Conservation (phyloP, 495 filamentous ascomycete species). For the Tuber magnatum region DNA sequence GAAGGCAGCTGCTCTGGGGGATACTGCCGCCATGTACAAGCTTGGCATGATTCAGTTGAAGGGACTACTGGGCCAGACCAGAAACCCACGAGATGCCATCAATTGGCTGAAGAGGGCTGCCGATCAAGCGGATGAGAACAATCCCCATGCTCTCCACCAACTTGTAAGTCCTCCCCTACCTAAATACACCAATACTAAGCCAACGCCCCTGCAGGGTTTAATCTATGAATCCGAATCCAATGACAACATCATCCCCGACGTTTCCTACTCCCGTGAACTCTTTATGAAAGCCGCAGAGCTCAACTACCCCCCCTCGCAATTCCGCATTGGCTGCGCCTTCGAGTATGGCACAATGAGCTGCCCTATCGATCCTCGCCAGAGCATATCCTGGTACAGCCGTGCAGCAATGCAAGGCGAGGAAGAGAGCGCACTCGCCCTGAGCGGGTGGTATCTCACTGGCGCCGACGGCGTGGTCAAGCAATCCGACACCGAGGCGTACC, state of each 20-base stretch:
- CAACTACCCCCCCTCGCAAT: constrained; percentile 93
- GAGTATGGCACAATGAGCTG: constrained; percentile 83
- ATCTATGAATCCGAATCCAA: constrained; percentile 68
- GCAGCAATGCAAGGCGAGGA: constrained; percentile 93
- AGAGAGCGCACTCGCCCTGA: constrained; percentile 83
- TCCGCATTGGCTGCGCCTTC: constrained; percentile 74
- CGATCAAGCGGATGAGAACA: constrained; percentile 76
- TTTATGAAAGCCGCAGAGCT: constrained; percentile 84
- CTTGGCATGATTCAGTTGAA: constrained; percentile 82
- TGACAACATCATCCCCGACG: constrained; percentile 69
- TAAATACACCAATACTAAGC: neutral
- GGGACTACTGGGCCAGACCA: constrained; percentile 83
- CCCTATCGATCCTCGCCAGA: constrained; percentile 69
- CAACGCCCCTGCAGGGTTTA: constrained; percentile 47
- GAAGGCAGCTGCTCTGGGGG: constrained; percentile 79
- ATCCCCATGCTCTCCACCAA: constrained; percentile 93
- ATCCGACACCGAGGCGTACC: constrained; percentile 90
- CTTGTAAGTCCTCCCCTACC: constrained; percentile 44
- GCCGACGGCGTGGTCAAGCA: constrained; percentile 79
- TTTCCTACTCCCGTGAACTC: constrained; percentile 65
- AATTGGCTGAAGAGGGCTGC: constrained; percentile 89
- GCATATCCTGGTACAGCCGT: constrained; percentile 86
- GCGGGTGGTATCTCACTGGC: constrained; percentile 94
- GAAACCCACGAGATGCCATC: constrained; percentile 74
- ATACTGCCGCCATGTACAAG: constrained; percentile 95